phyloP scores from a whole-genome alignment of 495 filamentous ascomycete genomes.

The Penicillium arizonense region DNA sequence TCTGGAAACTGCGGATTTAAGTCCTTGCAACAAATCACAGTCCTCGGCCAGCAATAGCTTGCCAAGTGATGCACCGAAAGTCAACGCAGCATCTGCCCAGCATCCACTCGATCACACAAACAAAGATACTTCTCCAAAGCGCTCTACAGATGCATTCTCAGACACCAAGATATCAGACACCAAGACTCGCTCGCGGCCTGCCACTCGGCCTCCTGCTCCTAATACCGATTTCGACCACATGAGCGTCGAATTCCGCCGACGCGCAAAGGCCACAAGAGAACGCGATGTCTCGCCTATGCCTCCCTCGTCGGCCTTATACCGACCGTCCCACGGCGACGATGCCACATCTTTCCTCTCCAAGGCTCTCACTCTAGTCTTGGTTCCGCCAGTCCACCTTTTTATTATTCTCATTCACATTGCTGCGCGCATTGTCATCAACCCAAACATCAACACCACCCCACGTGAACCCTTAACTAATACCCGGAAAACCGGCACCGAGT shows the following conservation, averaged over 20 bases:
- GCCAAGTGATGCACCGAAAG: neutral
- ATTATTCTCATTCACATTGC: conserved; percentile 77
- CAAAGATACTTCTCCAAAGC: neutral
- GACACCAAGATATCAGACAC: neutral
- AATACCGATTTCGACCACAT: conserved; percentile 49
- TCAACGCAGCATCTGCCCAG: neutral
- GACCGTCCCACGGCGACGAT: conserved; percentile 50
- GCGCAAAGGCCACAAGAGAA: conserved; percentile 52
- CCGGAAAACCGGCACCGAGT: neutral
- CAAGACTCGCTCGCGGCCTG: neutral
- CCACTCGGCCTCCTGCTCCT: conserved; percentile 7
- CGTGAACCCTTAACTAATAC: conserved; percentile 10
- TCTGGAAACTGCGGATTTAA: neutral
- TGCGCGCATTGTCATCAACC: conserved; percentile 65
- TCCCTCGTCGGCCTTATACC: conserved; percentile 61
- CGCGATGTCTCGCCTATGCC: conserved; percentile 71
- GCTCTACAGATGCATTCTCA: neutral
- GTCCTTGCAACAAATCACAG: neutral
- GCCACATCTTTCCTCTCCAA: conserved; percentile 69
- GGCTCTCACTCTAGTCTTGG: conserved; percentile 70
- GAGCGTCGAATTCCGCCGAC: conserved; percentile 49
- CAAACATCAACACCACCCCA: conserved; percentile 20
- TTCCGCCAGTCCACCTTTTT: conserved; percentile 73
- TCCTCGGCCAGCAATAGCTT: neutral
- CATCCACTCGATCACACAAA: neutral